These are phyloP conservation scores for Cornus kousa DNA, from an alignment of 148 eudicot species.

Conservation along the genomic window DNA sequence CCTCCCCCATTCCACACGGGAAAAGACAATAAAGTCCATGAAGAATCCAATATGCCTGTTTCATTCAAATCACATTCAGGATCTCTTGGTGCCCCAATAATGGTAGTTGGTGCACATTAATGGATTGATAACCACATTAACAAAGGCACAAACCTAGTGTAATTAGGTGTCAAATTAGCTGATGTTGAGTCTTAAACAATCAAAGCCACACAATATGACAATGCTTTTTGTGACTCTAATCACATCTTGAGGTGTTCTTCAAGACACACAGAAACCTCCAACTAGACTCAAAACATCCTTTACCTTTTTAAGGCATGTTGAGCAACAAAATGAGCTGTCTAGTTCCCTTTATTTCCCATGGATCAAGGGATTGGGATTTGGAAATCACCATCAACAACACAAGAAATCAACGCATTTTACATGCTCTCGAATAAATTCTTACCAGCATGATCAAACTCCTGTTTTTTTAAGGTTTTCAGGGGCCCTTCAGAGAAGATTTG, in stretches of 20 bases:
- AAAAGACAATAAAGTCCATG: not conserved
- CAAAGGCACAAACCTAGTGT: not conserved
- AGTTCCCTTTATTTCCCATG: not conserved
- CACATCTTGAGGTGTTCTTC: not conserved
- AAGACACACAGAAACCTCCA: not conserved
- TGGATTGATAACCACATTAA: not conserved
- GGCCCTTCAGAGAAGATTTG: not conserved
- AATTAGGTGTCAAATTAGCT: not conserved
- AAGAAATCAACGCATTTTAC: too few species aligned
- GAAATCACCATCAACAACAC: too few species aligned
- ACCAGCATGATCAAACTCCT: not conserved
- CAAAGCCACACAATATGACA: not conserved
- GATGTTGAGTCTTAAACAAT: not conserved
- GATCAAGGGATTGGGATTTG: not conserved
- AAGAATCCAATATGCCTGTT: not conserved
- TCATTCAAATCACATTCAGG: not conserved
- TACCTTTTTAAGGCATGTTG: too few species aligned
- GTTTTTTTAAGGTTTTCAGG: not conserved
- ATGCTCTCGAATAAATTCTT: not conserved
- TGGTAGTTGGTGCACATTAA: not conserved
- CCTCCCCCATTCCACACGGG: not conserved
- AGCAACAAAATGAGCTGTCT: not conserved
- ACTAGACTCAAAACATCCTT: not conserved
- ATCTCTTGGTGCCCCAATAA: not conserved
- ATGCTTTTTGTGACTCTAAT: not conserved